Evolutionary conservation across 177 flowering plant species (phyloP).

Genomic region (Tripterygium wilfordii): DNA sequence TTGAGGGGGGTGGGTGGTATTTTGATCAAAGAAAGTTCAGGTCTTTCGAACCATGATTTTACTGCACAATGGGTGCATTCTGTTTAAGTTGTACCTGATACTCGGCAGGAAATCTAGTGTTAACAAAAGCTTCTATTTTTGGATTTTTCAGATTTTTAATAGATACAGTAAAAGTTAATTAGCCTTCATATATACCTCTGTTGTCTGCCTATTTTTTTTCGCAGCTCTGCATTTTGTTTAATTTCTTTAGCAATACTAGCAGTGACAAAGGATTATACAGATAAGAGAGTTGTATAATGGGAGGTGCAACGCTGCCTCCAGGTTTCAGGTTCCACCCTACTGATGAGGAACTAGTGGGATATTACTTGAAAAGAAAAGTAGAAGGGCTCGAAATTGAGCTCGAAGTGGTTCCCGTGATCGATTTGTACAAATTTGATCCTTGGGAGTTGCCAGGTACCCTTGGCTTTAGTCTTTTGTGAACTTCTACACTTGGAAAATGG

Average conservation of each 20-base stretch:
- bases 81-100: constrained; percentile 39
- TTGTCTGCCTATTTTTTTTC: background rate
- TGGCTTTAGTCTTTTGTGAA: too few relatives aligned
- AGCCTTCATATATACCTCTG: background rate
- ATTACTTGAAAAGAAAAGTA: constrained; percentile 74
- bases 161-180: constrained; percentile 46
- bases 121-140: constrained; percentile 68
- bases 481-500: too few relatives aligned
- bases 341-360: constrained; percentile 80
- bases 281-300: constrained; percentile 35
- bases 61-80: constrained; percentile 41
- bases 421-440: constrained; percentile 87
- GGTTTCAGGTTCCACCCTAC: constrained; percentile 95
- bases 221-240: constrained; percentile 4
- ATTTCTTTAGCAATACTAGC: constrained; percentile 1
- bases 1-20: constrained; percentile 12
- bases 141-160: constrained; percentile 84
- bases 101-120: constrained; percentile 47
- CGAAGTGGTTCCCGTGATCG: constrained; percentile 83
- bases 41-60: constrained; percentile 41
- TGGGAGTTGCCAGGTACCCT: constrained; percentile 90
- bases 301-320: constrained; percentile 66
- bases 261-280: constrained; percentile 8
- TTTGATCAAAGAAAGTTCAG: constrained; percentile 14
- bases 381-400: constrained; percentile 81